Evolutionary conservation across 345 rosid genomes (phyloP).

Genomic region (Erodium maritimum): DNA sequence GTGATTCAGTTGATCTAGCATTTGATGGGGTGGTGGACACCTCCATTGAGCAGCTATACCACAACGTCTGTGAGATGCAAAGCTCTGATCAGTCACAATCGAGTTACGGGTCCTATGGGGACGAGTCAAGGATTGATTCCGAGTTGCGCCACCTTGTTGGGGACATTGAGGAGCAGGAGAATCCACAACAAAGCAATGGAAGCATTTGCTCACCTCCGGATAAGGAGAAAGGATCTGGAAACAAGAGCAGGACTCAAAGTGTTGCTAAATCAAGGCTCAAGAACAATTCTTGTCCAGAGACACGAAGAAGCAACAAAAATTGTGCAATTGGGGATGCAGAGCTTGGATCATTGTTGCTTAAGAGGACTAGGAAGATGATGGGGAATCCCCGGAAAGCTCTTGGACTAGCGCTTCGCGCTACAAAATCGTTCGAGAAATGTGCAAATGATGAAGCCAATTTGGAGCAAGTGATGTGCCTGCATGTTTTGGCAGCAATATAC

Average conservation of each 20-base stretch:
- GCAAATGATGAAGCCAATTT: constrained; percentile 36
- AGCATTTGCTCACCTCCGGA: constrained; percentile 4
- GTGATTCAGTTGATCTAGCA: constrained; percentile 14
- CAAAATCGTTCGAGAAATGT: constrained; percentile 46
- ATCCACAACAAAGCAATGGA: constrained; percentile 22
- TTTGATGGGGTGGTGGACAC: constrained; percentile 34
- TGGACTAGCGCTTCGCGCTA: constrained; percentile 38
- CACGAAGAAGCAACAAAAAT: constrained; percentile 28
- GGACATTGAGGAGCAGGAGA: constrained; percentile 31
- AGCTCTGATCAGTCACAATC: constrained; percentile 65
- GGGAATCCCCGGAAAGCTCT: constrained; percentile 51
- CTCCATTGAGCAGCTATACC: constrained; percentile 61
- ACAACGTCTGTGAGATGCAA: constrained; percentile 73
- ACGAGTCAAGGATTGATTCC: constrained; percentile 74
- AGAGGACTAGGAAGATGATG: constrained; percentile 49
- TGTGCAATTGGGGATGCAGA: constrained; percentile 31
- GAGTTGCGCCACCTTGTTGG: constrained; percentile 74
- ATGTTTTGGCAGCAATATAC: constrained; percentile 57
- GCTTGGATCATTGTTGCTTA: constrained; percentile 48
- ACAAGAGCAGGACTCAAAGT: constrained; percentile 15
- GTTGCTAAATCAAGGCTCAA: constrained; percentile 15
- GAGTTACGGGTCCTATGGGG: constrained; percentile 58
- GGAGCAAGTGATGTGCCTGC: constrained; percentile 71
- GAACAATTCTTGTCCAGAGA: constrained; percentile 15
- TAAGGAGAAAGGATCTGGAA: constrained; percentile 17